Base-by-base conservation (phyloP, 768 basidiomycete species). In the Boletus sensibilis region DNA sequence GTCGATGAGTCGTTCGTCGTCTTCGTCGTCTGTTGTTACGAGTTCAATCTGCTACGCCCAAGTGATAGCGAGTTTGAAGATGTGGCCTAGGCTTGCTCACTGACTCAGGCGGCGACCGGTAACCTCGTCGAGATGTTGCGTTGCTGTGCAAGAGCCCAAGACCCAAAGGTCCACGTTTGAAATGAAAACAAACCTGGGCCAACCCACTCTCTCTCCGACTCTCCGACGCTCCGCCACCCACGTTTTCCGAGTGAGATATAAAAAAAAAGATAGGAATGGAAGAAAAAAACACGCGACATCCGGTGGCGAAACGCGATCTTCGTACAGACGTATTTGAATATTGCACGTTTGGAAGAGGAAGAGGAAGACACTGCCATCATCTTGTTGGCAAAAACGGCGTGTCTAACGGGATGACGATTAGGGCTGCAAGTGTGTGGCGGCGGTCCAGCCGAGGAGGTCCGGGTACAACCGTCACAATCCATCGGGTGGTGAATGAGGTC, bases 141-240 rank as follows among this genome's bases (percentile, higher is more conserved):
- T 29, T 29, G 27, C 6, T 29, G 27, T 29, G 27, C 27, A 29
- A 29, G 27, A 29, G 27, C 7, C 27, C 27, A 29, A 29, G 27
- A 6, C 27, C 27, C 27, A 29, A 29, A 29, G 7, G 27, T 7
- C 7, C 27, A 29, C 27, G 1, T 29, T 29, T 29, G 27, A 29
- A 8, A 29, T 29, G 8, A 0, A 29, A 7, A 25, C 2, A 25
- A 29, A 29, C 3, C n/a, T n/a, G n/a, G n/a, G n/a, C n/a, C n/a
- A n/a, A 12, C 11, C 35, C 59, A 63, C 52, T 33, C 42, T 47
- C 45, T 43, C 46, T 63, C 59, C 52, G 56, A 50, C 38, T 33
- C 34, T 52, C 60, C 55, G 61, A 59, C 20, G 31, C 34, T 54
- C 52, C 59, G 47, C 46, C 40, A 41, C 37, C 49, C 62, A 60